Evolutionary conservation across 2,329 filamentous ascomycete species (phyloP), one percentile per base, ranked within the genome.

Genomic region (Fusarium oligoseptatum): DNA sequence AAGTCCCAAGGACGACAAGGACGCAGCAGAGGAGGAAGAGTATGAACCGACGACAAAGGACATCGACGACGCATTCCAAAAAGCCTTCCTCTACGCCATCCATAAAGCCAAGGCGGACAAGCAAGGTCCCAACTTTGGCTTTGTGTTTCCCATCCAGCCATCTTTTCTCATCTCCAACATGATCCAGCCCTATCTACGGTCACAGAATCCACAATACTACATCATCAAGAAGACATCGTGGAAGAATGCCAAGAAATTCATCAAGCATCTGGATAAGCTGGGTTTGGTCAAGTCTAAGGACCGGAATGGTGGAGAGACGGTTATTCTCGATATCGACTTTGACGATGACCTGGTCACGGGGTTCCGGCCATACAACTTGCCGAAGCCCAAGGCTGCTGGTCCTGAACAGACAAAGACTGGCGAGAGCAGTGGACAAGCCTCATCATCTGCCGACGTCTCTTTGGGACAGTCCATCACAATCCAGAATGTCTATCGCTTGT

Each of bases 151-250:
- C 2, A 67, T 77, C 0, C 75, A 77, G 8, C 73, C 75, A 14
- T 77, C 75, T 1, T 77, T 75, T 17, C 37, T 77, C 48, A 77
- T 77, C 14, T 73, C 75, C 15, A 77, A 67, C 41, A 77, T 77
- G 71, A 73, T 77, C 9, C 75, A 77, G 34, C 75, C 75, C 0
- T 67, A 77, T 3, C 73, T 77, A 7, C 68, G 75, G 39, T 77
- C 64, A 15, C 73, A 77, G 32, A 70, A 68, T 17, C 66, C 66
- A 11, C 62, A 60, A 17, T 37, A 72, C 27, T 77, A 77, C 62
- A 73, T 48, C 24, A 75, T 77, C 68, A 77, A 77, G 52, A 77
- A 76, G 50, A 77, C 75, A 3, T 77, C 75, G 1, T 77, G 75
- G 75, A 77, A 77, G 27, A 77, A 73, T 6, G 67, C 67, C 6